Percentiles rank a stretch among this genome's conserved stretches.
Evolutionary conservation across 2,329 filamentous ascomycete genomes (phyloP).

Genomic region (Pseudopithomyces chartarum): DNA sequence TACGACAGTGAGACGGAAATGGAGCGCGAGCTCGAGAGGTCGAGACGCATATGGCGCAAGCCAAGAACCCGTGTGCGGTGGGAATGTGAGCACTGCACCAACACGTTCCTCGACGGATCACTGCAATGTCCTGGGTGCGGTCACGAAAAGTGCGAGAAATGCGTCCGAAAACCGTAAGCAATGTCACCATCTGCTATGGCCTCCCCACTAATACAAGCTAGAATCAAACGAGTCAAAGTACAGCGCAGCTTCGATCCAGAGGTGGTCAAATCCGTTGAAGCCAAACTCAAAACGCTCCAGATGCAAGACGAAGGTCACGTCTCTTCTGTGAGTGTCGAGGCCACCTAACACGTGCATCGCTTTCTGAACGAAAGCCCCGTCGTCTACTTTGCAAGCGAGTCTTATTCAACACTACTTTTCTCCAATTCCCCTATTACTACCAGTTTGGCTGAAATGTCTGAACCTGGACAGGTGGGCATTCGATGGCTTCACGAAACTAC

Average conservation of each 20-base stretch:
- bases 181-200: neutral
- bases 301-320: conserved; percentile 28
- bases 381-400: conserved; percentile 8
- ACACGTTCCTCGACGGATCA: conserved; percentile 61
- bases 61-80: conserved; percentile 52
- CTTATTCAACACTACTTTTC: conserved; percentile 10
- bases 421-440: conserved; percentile 2
- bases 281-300: conserved; percentile 51
- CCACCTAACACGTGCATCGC: conserved; percentile 1
- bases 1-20: conserved; percentile 40
- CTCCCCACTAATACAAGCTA: conserved; percentile 26
- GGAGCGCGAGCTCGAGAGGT: conserved; percentile 28
- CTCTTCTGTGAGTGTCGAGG: conserved; percentile 1
- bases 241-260: conserved; percentile 66
- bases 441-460: neutral
- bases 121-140: conserved; percentile 64
- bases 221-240: conserved; percentile 60
- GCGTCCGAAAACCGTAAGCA: conserved; percentile 58
- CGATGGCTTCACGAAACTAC: neutral
- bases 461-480: neutral
- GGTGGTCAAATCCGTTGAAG: conserved; percentile 62
- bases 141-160: conserved; percentile 64
- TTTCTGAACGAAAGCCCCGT: neutral
- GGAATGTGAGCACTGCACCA: conserved; percentile 67
- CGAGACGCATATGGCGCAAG: conserved; percentile 49